Evolutionary conservation across 2,329 filamentous ascomycete species (phyloP).

Genomic region (Botryotinia globosa): DNA sequence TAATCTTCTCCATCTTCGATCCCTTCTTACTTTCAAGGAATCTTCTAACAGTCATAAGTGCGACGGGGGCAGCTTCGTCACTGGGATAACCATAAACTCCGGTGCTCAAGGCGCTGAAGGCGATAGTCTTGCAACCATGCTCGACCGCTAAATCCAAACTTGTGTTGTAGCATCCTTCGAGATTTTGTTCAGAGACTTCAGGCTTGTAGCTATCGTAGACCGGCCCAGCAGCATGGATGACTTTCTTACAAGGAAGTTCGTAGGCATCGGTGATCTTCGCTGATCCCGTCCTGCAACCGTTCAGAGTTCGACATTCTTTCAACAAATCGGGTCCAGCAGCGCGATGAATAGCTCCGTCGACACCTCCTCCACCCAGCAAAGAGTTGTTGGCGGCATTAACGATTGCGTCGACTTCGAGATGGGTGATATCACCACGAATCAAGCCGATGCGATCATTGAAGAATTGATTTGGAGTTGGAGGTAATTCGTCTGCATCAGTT

Average conservation of each 20-base stretch:
- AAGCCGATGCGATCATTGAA: constrained; percentile 71
- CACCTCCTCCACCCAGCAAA: constrained; percentile 84
- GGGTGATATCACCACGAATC: constrained; percentile 77
- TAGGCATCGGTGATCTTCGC: constrained; percentile 83
- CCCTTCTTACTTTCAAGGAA: constrained; percentile 52
- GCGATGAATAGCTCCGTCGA: constrained; percentile 82
- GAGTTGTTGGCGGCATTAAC: constrained; percentile 87
- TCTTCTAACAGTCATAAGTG: constrained; percentile 56
- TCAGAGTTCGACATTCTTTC: constrained; percentile 67
- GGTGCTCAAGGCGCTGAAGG: constrained; percentile 82
- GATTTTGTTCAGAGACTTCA: constrained; percentile 46
- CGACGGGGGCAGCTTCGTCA: constrained; percentile 66
- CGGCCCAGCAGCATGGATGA: constrained; percentile 91
- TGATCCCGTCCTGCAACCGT: constrained; percentile 72
- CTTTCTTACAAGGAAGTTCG: constrained; percentile 67
- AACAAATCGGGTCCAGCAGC: constrained; percentile 71
- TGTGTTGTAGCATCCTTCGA: constrained; percentile 64
- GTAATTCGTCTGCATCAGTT: constrained; percentile 22
- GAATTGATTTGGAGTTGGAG: constrained; percentile 45
- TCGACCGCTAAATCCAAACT: constrained; percentile 71
- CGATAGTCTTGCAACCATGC: constrained; percentile 66
- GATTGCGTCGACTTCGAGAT: constrained; percentile 72
- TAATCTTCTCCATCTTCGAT: constrained; percentile 62
- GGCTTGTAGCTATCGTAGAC: constrained; percentile 55
- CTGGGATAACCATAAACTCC: constrained; percentile 88